Base-by-base conservation (phyloP, 2,329 filamentous ascomycete genomes). In the Neofusicoccum cordaticola region DNA sequence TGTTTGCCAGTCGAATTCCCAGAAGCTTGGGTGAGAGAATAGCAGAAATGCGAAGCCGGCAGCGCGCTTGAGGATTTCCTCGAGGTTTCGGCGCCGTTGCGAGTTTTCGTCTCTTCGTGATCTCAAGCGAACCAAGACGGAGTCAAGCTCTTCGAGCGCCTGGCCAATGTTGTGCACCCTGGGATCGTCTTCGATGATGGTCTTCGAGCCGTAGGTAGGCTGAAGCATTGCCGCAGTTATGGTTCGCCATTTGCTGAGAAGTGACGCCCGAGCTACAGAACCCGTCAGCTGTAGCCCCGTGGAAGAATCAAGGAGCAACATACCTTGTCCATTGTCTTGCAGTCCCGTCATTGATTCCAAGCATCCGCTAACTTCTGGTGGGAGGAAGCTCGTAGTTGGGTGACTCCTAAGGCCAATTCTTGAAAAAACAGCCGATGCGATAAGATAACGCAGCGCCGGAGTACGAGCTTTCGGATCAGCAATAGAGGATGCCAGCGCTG, bases 1-100 rank as follows among this genome's bases (percentile, higher is more conserved):
- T 12, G 68, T 2, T 37, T 72, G 68, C 74, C 75, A 77, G 35
- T 76, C 74, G 27, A 77, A 75, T 5, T 69, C 65, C 71, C 71
- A 78, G 7, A 67, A 64, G 34, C 70, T 73, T 0, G 72, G 75
- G 64, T 78, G 75, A 7, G 73, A 74, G 63, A 78, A 77, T 2
- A 77, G 65, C 0, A 72, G 70, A 52, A 73, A 76, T n/a, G 73
- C 74, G 52, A 76, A 75, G 2, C 67, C 66, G 1, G 74, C 74
- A 2, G 71, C 71, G 4, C 74, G 71, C 53, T 74, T 75, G n/a
- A 77, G 61, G 1, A 78, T 70, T 62, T 75, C 73, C 17, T 75
- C 72, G 8, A 78, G 63, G 51, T 78, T 77, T 2, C 66, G 67
- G 15, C 67, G 69, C 3, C 75, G 68, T 34, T 73, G 66, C n/a